Evolutionary conservation across 2,329 filamentous ascomycete genomes (phyloP), one percentile per base, ranked within the genome.

Genomic region (Verticillium zaregamsianum): DNA sequence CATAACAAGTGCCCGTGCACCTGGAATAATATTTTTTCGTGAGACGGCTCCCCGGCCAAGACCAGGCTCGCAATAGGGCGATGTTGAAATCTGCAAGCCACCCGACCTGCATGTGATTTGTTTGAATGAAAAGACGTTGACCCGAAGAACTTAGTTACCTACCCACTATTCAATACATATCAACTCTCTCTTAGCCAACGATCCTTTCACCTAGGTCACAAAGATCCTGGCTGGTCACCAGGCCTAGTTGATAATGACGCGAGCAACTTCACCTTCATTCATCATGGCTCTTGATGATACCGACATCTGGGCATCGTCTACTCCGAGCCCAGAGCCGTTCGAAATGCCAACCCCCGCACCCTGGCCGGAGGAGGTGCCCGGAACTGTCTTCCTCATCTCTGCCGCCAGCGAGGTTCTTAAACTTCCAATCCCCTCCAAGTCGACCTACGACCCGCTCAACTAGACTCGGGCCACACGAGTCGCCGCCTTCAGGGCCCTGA

Each of bases 351-450:
- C 33, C 1, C 37, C 37, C 9, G 11, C n/a, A 6, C 4, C 31
- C 55, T 23, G 20, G 5, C 58, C 64, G 28, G 58, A 40, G 15
- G 67, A 69, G 35, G 40, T 68, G 11, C 57, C 67, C 5, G 69
- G 69, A 39, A 70, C 67, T 59, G 70, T 74, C 31, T 74, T 68
- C 58, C 68, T 74, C 52, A 73, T 74, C 62, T 68, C 71, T 6
- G 68, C 69, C 5, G 68, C 71, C 58, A 72, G 73, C 31, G 60
- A 67, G 23, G 67, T 69, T 12, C 65, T 74, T 28, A 69, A 66
- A 31, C 66, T 74, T 15, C 73, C 72, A 28, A 72, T 74, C 56
- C 71, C 72, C 4, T 73, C 71, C 57, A 61, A 68, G 8, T 73
- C 69, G 15, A 67, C 64, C 3, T 39, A 62, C n/a, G 72, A 74